phyloP scores from a whole-genome alignment of 2,329 filamentous ascomycete species.

The Monilinia fructicola region DNA sequence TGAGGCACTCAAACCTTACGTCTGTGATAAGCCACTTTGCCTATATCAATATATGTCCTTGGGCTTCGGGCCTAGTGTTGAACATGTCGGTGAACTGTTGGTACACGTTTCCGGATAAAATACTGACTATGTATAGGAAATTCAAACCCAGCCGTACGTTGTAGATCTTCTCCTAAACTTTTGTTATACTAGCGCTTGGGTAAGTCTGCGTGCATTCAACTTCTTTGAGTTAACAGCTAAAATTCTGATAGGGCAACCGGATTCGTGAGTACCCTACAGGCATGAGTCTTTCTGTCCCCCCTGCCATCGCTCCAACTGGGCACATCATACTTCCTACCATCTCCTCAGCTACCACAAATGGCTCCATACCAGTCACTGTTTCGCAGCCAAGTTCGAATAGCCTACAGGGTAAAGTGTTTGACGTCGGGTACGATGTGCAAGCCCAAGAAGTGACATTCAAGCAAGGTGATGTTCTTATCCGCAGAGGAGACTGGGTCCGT shows the following conservation, averaged over 20 bases:
- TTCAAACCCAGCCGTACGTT: constrained; percentile 74
- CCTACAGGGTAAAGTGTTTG: background rate
- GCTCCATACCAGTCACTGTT: background rate
- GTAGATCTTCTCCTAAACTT: constrained; percentile 84
- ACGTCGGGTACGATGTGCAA: constrained; percentile 31
- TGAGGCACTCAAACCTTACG: constrained; percentile 72
- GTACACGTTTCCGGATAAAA: background rate
- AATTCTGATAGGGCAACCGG: constrained; percentile 23
- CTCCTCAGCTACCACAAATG: background rate
- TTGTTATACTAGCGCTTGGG: constrained; percentile 58
- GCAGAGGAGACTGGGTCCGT: constrained; percentile 37
- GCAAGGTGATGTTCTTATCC: constrained; percentile 27
- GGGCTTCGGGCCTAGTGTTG: constrained; percentile 82
- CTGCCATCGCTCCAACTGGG: constrained; percentile 16
- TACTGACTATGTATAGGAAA: constrained; percentile 51
- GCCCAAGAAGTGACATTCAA: constrained; percentile 34
- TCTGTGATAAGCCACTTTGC: constrained; percentile 74
- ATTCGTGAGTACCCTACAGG: constrained; percentile 41
- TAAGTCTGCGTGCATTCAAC: constrained; percentile 25
- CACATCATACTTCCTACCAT: background rate
- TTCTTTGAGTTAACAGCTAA: background rate
- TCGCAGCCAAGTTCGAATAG: background rate
- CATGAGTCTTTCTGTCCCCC: constrained; percentile 39
- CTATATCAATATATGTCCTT: constrained; percentile 84
- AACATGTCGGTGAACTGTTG: constrained; percentile 52